These are phyloP conservation scores for Eucalyptus regnans DNA, from an alignment of 345 rosid genomes.

Conservation along the genomic window DNA sequence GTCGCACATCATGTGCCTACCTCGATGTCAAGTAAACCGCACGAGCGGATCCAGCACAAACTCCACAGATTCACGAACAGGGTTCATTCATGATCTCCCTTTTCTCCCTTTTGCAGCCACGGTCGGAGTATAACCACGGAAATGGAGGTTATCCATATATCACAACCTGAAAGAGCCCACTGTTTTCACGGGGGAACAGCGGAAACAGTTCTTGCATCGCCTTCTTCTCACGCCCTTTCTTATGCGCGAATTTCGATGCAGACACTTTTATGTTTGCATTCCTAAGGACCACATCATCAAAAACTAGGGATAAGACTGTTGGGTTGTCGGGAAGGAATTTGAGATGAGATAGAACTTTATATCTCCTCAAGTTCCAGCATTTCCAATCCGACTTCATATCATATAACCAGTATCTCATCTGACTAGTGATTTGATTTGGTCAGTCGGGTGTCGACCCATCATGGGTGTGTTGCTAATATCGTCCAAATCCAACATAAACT, in stretches of 20 bases:
- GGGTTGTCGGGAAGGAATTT: neutral
- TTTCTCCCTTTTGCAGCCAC: neutral
- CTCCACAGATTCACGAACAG: neutral
- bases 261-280: neutral
- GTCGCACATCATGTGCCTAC: neutral
- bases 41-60: neutral
- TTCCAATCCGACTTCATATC: neutral
- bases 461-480: neutral
- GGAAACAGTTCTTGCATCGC: neutral
- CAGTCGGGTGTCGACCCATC: neutral
- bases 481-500: neutral
- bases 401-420: neutral
- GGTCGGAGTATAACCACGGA: neutral
- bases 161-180: neutral
- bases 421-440: neutral
- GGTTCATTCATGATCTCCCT: neutral
- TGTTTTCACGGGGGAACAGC: fast-evolving
- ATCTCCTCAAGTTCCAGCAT: neutral
- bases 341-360: neutral
- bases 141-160: neutral
- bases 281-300: neutral
- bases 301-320: neutral
- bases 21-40: neutral
- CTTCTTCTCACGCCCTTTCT: neutral
- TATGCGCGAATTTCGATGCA: neutral